A percentile compares a stretch with the other conserved stretches of the same genome.
These are phyloP conservation scores for Clitopilus passeckerianus DNA, from an alignment of 768 basidiomycete species.

Conservation along the genomic window DNA sequence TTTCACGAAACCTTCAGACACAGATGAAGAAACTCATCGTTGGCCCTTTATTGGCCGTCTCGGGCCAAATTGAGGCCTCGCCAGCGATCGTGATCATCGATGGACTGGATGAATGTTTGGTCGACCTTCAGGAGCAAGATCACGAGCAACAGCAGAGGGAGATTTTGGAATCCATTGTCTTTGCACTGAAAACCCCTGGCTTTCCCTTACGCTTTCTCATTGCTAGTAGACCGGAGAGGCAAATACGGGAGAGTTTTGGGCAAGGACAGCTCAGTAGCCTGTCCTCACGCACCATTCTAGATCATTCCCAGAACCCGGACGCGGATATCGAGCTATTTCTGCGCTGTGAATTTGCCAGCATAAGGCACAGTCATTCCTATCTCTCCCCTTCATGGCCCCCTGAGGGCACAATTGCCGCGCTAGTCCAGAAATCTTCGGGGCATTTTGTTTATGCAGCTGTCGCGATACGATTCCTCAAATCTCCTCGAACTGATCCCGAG, in stretches of 20 bases:
- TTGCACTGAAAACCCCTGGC: not conserved
- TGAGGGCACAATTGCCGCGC: not conserved
- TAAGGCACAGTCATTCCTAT: not conserved
- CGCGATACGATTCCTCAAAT: not conserved
- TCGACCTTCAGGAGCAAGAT: not conserved
- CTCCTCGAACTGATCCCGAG: not conserved
- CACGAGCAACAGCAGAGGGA: not conserved
- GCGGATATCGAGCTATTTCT: not conserved
- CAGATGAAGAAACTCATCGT: conserved; percentile 2
- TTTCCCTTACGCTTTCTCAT: not conserved
- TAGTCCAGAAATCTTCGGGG: not conserved
- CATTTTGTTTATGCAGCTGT: not conserved
- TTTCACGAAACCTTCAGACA: not conserved
- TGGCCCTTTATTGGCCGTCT: not conserved
- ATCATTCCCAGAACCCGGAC: not conserved
- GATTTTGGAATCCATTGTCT: not conserved
- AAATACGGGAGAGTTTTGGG: not conserved
- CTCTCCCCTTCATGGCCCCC: not conserved
- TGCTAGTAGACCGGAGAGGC: not conserved
- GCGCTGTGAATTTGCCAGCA: not conserved
- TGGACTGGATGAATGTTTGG: not conserved
- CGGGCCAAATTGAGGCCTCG: not conserved
- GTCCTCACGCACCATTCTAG: not conserved
- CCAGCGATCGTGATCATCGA: not conserved
- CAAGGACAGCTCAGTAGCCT: not conserved